A percentile compares a stretch with the other conserved stretches of the same genome.
phyloP scores from a whole-genome alignment of 768 basidiomycete genomes.

The Suillus alpinus region DNA sequence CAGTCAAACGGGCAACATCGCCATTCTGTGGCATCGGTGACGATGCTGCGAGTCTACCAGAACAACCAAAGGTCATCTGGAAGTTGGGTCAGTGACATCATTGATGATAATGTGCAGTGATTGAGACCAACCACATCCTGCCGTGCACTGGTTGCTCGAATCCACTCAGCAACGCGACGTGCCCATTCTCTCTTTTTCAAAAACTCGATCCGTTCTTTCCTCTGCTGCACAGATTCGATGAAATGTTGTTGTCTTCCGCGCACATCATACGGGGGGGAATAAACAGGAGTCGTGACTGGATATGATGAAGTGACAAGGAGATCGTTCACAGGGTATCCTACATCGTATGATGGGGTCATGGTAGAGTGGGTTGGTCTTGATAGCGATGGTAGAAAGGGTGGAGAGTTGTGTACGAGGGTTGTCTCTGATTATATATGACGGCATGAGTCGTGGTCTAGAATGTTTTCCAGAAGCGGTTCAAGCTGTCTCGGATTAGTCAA shows the following conservation, averaged over 20 bases:
- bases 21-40: not conserved
- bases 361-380: not conserved
- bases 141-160: constrained; percentile 28
- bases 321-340: constrained; percentile 6
- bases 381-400: constrained; percentile 2
- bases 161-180: constrained; percentile 37
- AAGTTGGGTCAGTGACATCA: not conserved
- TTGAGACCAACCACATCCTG: constrained; percentile 20
- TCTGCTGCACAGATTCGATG: constrained; percentile 44
- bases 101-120: not conserved
- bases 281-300: constrained; percentile 25
- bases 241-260: constrained; percentile 45
- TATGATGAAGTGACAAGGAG: constrained; percentile 1
- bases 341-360: not conserved
- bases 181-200: constrained; percentile 46
- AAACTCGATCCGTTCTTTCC: constrained; percentile 52
- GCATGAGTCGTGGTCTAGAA: constrained; percentile 4
- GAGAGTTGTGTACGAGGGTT: constrained; percentile 10
- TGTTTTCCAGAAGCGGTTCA: constrained; percentile 7
- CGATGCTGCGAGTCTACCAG: constrained; percentile 1
- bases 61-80: constrained; percentile 20
- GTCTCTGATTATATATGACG: constrained; percentile 9
- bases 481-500: constrained; percentile 7
- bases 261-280: constrained; percentile 35
- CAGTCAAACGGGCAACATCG: not conserved